Conservation (phyloP, 805 yeast species). For the Zygoascus bituminiphila region DNA sequence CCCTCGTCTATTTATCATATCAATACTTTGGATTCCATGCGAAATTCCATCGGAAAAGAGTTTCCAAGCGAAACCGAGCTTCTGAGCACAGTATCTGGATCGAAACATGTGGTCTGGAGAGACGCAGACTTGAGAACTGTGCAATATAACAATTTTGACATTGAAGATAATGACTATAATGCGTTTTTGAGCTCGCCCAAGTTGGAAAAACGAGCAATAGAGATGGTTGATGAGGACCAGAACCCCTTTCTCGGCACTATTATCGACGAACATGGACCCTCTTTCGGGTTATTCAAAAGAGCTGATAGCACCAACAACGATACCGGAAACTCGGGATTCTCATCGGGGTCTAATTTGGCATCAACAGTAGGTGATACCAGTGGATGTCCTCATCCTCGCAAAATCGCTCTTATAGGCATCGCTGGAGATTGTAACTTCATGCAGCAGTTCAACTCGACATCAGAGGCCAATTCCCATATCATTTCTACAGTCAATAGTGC, state of each 20-base stretch:
- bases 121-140: conserved; percentile 20
- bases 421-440: conserved; percentile 32
- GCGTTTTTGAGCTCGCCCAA: not conserved
- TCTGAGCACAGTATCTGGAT: conserved; percentile 3
- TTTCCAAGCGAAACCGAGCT: conserved; percentile 5
- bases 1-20: conserved; percentile 24
- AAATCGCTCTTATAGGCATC: conserved; percentile 30
- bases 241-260: not conserved
- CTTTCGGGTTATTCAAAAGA: not conserved
- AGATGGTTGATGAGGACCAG: not conserved
- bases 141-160: conserved; percentile 8
- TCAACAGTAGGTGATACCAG: conserved; percentile 24
- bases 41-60: conserved; percentile 7
- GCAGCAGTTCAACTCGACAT: conserved; percentile 19
- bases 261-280: not conserved
- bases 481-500: conserved; percentile 29
- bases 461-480: conserved; percentile 25
- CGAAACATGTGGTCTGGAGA: conserved; percentile 23
- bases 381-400: conserved; percentile 28
- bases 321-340: conserved; percentile 21
- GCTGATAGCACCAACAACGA: conserved; percentile 12
- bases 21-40: conserved; percentile 7
- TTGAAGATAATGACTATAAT: conserved; percentile 7
- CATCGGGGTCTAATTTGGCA: conserved; percentile 20
- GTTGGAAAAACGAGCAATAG: not conserved